These are phyloP conservation scores for Mycena metata DNA, from an alignment of 768 basidiomycete genomes.

Conservation along the genomic window DNA sequence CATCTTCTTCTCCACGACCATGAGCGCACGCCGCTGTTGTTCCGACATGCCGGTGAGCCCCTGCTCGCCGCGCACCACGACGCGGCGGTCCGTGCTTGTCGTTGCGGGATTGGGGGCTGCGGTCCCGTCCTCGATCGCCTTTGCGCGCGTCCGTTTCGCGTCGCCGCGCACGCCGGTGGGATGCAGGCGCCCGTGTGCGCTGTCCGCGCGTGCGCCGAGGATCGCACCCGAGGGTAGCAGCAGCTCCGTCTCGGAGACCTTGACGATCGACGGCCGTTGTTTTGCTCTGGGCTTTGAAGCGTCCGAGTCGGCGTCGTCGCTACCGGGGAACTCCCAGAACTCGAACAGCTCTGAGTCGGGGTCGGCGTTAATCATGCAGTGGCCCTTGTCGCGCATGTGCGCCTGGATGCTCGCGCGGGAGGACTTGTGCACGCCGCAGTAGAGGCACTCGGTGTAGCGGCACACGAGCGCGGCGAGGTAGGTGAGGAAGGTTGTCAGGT, in stretches of 20 bases:
- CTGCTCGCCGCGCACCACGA: constrained; percentile 9
- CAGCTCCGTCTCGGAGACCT: constrained; percentile 10
- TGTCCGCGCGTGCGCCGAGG: constrained; percentile 2
- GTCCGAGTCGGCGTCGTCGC: constrained; percentile 9
- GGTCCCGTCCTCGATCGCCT: constrained; percentile 7
- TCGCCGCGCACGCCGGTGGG: not conserved
- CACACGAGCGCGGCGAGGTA: constrained; percentile 13
- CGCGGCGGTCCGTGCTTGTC: constrained; percentile 6
- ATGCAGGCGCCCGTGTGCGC: constrained; percentile 5
- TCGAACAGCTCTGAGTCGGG: constrained; percentile 9
- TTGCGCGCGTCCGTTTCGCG: not conserved
- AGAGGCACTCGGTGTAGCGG: constrained; percentile 13
- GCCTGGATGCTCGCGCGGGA: constrained; percentile 5
- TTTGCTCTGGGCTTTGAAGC: not conserved
- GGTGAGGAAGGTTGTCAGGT: constrained; percentile 7
- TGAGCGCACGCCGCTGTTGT: constrained; percentile 7
- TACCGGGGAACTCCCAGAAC: constrained; percentile 7
- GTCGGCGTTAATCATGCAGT: constrained; percentile 9
- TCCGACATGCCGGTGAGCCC: constrained; percentile 9
- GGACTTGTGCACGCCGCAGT: constrained; percentile 7
- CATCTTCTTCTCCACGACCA: constrained; percentile 10
- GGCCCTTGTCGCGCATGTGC: constrained; percentile 14
- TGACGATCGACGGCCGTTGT: constrained; percentile 5
- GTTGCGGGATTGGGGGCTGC: not conserved
- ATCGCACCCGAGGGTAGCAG: constrained; percentile 7